Percentiles rank a stretch among this genome's conserved stretches.
These are phyloP conservation scores for Penicillium sp. DNA, from an alignment of 2,329 filamentous ascomycete species.

Conservation along the genomic window DNA sequence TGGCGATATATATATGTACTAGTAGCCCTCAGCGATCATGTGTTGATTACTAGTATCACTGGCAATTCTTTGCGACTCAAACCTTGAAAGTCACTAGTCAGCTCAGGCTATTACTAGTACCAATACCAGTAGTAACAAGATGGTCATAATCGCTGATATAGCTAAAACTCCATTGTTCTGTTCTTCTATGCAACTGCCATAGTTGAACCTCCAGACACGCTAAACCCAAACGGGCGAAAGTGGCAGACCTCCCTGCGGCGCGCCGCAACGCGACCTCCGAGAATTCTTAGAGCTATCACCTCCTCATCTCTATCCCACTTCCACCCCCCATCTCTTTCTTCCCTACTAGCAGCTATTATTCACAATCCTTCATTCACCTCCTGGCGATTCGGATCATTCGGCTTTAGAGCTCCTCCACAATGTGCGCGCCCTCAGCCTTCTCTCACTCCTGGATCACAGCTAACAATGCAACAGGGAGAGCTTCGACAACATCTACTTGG, in stretches of 20 bases:
- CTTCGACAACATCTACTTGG: conserved; percentile 96
- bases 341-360: conserved; percentile 5
- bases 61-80: too few species aligned
- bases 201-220: too few species aligned
- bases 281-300: conserved; percentile 25
- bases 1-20: too few species aligned
- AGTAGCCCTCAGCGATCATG: too few species aligned
- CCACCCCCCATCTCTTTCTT: background rate
- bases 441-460: conserved; percentile 13
- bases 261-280: conserved; percentile 29
- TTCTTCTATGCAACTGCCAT: too few species aligned
- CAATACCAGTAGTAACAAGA: too few species aligned
- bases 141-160: too few species aligned
- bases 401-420: conserved; percentile 35
- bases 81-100: too few species aligned
- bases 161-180: too few species aligned
- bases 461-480: conserved; percentile 67
- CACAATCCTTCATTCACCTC: background rate
- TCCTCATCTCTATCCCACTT: background rate
- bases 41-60: too few species aligned
- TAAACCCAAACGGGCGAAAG: conserved; percentile 23
- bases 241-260: conserved; percentile 26
- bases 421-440: conserved; percentile 26
- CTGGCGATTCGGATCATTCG: background rate
- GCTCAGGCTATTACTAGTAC: too few species aligned